Evolutionary conservation across 306 rosid genomes (phyloP).

Genomic region (Begonia loranthoides): DNA sequence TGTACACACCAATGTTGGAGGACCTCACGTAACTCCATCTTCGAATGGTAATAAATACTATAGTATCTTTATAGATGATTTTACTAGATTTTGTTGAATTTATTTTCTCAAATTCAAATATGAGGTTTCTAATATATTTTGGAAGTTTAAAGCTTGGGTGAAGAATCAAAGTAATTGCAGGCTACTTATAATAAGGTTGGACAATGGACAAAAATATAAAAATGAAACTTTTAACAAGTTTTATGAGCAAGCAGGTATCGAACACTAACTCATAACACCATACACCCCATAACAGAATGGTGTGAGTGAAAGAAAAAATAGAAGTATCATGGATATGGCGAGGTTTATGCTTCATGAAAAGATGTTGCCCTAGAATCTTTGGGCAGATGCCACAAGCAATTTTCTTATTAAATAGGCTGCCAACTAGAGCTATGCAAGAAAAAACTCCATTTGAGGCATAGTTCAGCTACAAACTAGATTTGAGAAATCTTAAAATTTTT

Average conservation of each 20-base stretch:
- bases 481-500: conserved; percentile 1
- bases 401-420: conserved; percentile 3
- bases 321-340: conserved; percentile 3
- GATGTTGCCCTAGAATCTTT: conserved; percentile 1
- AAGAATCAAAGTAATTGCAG: too few relatives aligned
- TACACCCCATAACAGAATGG: conserved; percentile 10
- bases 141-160: too few relatives aligned
- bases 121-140: too few relatives aligned
- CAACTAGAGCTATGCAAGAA: neutral
- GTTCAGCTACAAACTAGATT: neutral
- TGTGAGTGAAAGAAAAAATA: conserved; percentile 7
- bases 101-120: too few relatives aligned
- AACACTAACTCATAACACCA: conserved; percentile 1
- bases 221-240: too few relatives aligned
- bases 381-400: conserved; percentile 4
- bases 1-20: conserved; percentile 5
- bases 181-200: too few relatives aligned
- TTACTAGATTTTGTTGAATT: neutral
- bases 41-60: conserved; percentile 5
- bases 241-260: neutral
- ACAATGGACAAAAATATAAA: too few relatives aligned
- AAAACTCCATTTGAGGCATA: neutral
- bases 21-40: conserved; percentile 1
- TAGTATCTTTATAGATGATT: conserved; percentile 2
- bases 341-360: too few relatives aligned